A percentile compares a stretch with the other conserved stretches of the same genome.
phyloP scores from a whole-genome alignment of 768 basidiomycete species.

The Exidia glandulosa region DNA sequence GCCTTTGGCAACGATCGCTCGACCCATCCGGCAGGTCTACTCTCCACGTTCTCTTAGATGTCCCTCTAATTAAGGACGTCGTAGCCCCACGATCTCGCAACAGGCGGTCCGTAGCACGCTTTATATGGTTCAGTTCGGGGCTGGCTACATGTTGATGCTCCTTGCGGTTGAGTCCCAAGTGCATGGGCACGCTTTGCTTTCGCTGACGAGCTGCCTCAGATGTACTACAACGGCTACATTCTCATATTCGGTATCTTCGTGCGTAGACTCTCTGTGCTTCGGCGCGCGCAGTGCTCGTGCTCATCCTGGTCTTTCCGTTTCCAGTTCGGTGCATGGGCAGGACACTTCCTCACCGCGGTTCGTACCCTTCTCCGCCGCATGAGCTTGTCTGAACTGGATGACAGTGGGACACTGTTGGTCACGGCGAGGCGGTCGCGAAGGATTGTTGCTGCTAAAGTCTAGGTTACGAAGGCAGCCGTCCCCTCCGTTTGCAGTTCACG shows the following conservation, averaged over 20 bases:
- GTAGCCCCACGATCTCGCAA: slow-evolving; percentile 15
- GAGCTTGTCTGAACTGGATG: neutral
- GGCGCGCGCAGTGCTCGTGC: neutral
- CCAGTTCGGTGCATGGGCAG: neutral
- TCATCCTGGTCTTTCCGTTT: neutral
- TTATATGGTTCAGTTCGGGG: slow-evolving; percentile 17
- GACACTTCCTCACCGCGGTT: neutral
- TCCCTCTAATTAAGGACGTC: slow-evolving; percentile 1
- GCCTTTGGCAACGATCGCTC: neutral
- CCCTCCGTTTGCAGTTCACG: too few relatives aligned
- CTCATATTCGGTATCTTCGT: slow-evolving; percentile 19
- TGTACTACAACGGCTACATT: slow-evolving; percentile 21
- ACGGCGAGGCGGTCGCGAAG: neutral
- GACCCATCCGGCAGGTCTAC: neutral
- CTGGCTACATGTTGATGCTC: slow-evolving; percentile 20
- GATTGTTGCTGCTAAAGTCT: neutral
- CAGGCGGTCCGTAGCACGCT: slow-evolving; percentile 14
- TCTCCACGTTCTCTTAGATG: neutral
- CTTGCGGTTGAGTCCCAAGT: slow-evolving; percentile 10
- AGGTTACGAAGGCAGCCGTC: too few relatives aligned
- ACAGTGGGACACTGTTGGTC: neutral
- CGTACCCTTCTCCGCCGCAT: neutral
- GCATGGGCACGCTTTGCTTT: neutral
- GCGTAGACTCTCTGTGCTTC: slow-evolving; percentile 4
- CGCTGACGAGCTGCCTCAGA: slow-evolving; percentile 3